These are phyloP conservation scores for Penicillium bialowiezense DNA, from an alignment of 495 filamentous ascomycete species.

Conservation along the genomic window DNA sequence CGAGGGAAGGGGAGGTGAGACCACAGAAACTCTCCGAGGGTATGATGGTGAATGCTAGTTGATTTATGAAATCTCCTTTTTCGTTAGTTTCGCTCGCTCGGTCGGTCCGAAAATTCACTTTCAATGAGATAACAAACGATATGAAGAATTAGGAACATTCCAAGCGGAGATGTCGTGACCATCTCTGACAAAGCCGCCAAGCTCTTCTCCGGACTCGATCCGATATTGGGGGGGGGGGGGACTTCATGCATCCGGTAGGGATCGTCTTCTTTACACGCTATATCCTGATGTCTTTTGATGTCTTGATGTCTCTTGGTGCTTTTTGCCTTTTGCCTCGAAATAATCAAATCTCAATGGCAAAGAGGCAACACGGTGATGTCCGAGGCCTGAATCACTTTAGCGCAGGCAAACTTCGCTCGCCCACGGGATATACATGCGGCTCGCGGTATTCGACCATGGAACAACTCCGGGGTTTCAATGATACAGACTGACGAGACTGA, in stretches of 20 bases:
- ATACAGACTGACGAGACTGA: conserved; percentile 38
- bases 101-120: too few relatives aligned
- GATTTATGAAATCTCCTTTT: not conserved
- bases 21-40: conserved; percentile 1
- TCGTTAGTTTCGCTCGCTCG: not conserved
- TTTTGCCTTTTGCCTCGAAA: not conserved
- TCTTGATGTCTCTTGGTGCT: not conserved
- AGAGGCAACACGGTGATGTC: conserved; percentile 2
- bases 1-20: conserved; percentile 18
- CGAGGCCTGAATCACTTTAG: too few relatives aligned
- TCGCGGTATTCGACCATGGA: conserved; percentile 26
- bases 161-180: conserved; percentile 29
- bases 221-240: conserved; percentile 6
- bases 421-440: conserved; percentile 15
- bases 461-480: conserved; percentile 16
- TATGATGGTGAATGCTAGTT: not conserved
- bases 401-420: not conserved
- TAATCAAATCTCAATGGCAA: not conserved
- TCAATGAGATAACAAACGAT: conserved; percentile 2
- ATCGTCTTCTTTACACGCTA: not conserved
- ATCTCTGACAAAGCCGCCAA: conserved; percentile 31
- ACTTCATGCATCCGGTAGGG: conserved; percentile 4
- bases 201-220: conserved; percentile 21
- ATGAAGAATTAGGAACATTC: conserved; percentile 19
- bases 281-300: not conserved